Evolutionary conservation across 192 early-diverging fungal genomes (phyloP), one percentile per base, ranked within the genome.

Genomic region (Entomortierella chlamydospora): DNA sequence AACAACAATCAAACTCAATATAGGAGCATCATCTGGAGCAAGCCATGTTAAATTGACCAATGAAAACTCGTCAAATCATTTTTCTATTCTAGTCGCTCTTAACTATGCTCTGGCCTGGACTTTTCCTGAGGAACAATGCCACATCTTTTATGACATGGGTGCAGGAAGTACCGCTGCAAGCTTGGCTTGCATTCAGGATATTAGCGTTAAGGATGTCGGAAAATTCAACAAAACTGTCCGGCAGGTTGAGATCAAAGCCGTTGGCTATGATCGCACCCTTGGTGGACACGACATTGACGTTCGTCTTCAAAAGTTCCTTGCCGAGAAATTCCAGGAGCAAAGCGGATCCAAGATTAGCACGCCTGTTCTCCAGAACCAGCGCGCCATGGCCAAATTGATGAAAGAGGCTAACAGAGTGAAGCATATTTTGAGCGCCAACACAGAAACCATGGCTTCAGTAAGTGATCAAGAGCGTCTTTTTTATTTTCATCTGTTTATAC

Each of bases 81-180:
- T n/a, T 20, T 20, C 15, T 37, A 10, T 10, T 47, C 0, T 83
- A 84, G 96, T 96, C 28, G 98, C 97, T 12, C 77, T 98, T 43
- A 97, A 95, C 86, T 99, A 94, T 73, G 96, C 93, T 30, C 91
- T 93, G 81, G 88, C 83, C 61, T 85, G 91, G 45, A 77, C 82
- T 15, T 77, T 88, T 30, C 88, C 90, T 8, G 80, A 90, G 78
- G 76, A 79, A 30, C 88, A 91, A 62, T 86, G 91, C 72, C 95
- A 98, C 68, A 81, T 99, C 57, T 97, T 98, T 73, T 98, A 94
- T 83, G 98, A 99, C 83, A 95, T 98, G 95, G 98, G 98, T 1
- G 97, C 98, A 13, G 94, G 96, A 29, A 93, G 90, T 67, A 98
- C 98, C 2, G 90, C 89, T n/a, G 96, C 93, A 25, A 92, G 95